Conservation (phyloP, 2,329 filamentous ascomycete species). For the Podosphaera aphanis region DNA sequence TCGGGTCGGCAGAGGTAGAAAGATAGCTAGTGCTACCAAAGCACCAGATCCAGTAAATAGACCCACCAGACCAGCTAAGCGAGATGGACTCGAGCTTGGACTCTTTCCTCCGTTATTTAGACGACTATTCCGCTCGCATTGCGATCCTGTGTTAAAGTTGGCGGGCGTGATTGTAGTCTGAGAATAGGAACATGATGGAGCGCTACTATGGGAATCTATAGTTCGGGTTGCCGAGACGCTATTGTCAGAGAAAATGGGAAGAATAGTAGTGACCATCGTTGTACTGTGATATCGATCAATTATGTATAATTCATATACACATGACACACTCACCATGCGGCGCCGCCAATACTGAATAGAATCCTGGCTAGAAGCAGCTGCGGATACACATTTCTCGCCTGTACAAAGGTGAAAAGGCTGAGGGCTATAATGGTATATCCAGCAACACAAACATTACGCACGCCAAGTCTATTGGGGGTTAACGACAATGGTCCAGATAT, state of each 20-base stretch:
- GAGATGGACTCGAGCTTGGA: slow-evolving; percentile 24
- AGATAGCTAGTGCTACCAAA: slow-evolving; percentile 56
- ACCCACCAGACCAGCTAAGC: slow-evolving; percentile 72
- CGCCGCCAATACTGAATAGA: slow-evolving; percentile 73
- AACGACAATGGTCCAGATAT: not conserved
- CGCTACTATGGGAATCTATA: slow-evolving; percentile 27
- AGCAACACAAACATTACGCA: slow-evolving; percentile 45
- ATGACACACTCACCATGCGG: slow-evolving; percentile 42
- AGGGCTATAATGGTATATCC: slow-evolving; percentile 67
- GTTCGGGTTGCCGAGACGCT: slow-evolving; percentile 8
- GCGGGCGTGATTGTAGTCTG: slow-evolving; percentile 54
- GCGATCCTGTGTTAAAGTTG: slow-evolving; percentile 18
- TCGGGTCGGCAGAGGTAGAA: slow-evolving; percentile 65
- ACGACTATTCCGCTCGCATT: not conserved
- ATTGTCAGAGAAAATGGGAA: slow-evolving; percentile 44
- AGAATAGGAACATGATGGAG: slow-evolving; percentile 45
- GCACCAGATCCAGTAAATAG: slow-evolving; percentile 84
- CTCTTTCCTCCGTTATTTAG: slow-evolving; percentile 2
- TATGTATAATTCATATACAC: not conserved
- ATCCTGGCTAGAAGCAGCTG: slow-evolving; percentile 65
- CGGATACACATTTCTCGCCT: slow-evolving; percentile 70
- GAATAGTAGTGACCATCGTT: slow-evolving; percentile 91
- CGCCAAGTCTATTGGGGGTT: slow-evolving; percentile 52
- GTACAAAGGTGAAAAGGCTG: slow-evolving; percentile 58
- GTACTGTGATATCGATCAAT: slow-evolving; percentile 22